A percentile compares a stretch with the other conserved stretches of the same genome.
Conservation (phyloP, 2,329 filamentous ascomycete genomes). For the Mycosphaerella sp. region DNA sequence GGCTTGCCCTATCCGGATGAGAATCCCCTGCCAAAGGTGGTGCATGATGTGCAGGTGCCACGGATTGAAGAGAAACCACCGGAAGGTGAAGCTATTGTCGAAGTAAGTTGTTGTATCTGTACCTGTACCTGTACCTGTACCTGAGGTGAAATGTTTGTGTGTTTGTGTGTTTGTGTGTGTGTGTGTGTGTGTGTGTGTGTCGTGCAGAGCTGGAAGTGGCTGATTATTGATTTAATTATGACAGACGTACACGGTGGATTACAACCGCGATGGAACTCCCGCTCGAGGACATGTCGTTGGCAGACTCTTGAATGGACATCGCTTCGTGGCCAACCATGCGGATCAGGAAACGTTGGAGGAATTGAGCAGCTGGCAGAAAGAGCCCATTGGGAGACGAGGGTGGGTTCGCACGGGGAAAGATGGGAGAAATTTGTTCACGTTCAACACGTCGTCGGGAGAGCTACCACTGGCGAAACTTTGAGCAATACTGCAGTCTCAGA, state of each 20-base stretch:
- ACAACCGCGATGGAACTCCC: slow-evolving; percentile 46
- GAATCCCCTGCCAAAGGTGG: slow-evolving; percentile 42
- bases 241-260: slow-evolving; percentile 57
- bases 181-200: no score
- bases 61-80: slow-evolving; percentile 36
- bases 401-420: slow-evolving; percentile 36
- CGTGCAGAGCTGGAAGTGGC: no score
- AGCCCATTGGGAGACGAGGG: slow-evolving; percentile 47
- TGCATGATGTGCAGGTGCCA: slow-evolving; percentile 39
- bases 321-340: slow-evolving; percentile 54
- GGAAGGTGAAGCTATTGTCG: slow-evolving; percentile 48
- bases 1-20: slow-evolving; percentile 42
- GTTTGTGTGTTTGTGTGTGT: no score
- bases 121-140: no score
- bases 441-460: slow-evolving; percentile 6
- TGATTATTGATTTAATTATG: neutral
- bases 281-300: slow-evolving; percentile 48
- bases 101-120: slow-evolving; percentile 39
- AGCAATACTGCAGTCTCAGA: neutral
- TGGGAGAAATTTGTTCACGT: slow-evolving; percentile 38
- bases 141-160: no score
- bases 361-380: slow-evolving; percentile 39
- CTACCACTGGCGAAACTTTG: slow-evolving; percentile 15
- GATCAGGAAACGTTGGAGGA: slow-evolving; percentile 45
- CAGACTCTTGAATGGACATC: slow-evolving; percentile 42